Evolutionary conservation across 768 basidiomycete genomes (phyloP), one percentile per base, ranked within the genome.

Genomic region (Leucogyrophana mollusca): DNA sequence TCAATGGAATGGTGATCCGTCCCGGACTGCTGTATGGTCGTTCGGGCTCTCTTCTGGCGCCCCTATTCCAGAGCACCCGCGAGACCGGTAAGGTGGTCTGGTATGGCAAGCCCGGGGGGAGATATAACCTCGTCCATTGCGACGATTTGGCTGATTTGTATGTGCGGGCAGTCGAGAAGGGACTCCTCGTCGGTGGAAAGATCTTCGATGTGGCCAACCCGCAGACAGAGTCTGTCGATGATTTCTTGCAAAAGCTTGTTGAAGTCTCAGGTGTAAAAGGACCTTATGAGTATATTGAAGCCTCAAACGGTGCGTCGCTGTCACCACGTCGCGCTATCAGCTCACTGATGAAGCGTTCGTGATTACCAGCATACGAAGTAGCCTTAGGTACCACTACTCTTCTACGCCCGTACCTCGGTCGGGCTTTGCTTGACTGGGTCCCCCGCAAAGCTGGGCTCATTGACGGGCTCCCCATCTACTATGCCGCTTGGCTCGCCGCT

Each of bases 131-230:
- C 4, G 57, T 78, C 32, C 76, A 78, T 53, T 40, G 49, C 9
- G 76, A 78, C 53, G 76, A 78, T 49, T 57, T 74, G 32, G 74
- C 74, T 3, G 75, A 74, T 40, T 40, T 73, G 30, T 76, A 70
- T 44, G 30, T 75, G 4, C 54, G 67, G 9, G 67, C 62, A 1
- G 68, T 68, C 7, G 76, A 77, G 58, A 62, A 65, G 47, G 71
- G 66, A 1, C 44, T 56, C 8, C 48, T 72, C 7, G 50, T 67
- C 14, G 56, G 57, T 0, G 76, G 76, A 9, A 57, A 65, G 50
- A 67, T 70, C 10, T 73, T 78, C 60, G 65, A 73, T 40, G 71
- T 59, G 2, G 52, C 64, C 10, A 77, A 76, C 51, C 66, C 67
- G 22, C 36, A 50, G 8, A 68, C 64, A 4, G 74, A 76, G 61